Evolutionary conservation across 2,329 filamentous ascomycete genomes (phyloP).

Genomic region (Paraconiothyrium brasiliense): DNA sequence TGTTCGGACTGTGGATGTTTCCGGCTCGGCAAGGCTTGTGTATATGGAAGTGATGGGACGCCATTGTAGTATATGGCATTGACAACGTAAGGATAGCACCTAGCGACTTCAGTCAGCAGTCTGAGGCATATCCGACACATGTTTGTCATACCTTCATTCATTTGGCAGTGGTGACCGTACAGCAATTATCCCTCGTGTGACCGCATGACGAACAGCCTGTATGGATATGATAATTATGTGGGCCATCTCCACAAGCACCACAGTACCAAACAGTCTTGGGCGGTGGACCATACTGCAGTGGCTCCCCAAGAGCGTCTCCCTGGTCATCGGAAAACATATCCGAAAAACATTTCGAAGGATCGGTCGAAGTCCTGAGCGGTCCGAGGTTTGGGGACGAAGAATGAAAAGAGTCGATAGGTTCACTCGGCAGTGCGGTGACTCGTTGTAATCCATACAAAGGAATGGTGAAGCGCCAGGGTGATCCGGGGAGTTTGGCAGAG

Average conservation of each 20-base stretch:
- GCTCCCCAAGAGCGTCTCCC: neutral
- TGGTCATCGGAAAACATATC: neutral
- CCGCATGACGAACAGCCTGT: conserved; percentile 19
- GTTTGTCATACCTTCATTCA: neutral
- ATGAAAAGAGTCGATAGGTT: neutral
- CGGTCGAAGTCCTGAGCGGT: neutral
- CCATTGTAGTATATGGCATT: neutral
- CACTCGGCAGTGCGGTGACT: too few species aligned
- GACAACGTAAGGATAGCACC: neutral
- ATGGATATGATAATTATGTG: conserved; percentile 14
- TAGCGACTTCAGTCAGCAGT: neutral
- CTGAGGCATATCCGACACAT: neutral
- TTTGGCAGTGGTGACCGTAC: conserved; percentile 15
- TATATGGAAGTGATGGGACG: neutral
- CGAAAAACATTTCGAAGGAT: too few species aligned
- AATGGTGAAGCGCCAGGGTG: neutral
- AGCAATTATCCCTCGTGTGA: conserved; percentile 12
- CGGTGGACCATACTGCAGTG: conserved; percentile 20
- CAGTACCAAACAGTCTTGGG: conserved; percentile 27
- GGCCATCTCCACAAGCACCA: conserved; percentile 27
- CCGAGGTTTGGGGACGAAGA: neutral
- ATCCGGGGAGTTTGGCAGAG: neutral
- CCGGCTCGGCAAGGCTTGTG: neutral
- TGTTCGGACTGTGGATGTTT: neutral
- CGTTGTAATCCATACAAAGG: neutral